These are phyloP conservation scores for Microstegium vimineum DNA, from an alignment of 176 grass and related monocot species.

Conservation along the genomic window DNA sequence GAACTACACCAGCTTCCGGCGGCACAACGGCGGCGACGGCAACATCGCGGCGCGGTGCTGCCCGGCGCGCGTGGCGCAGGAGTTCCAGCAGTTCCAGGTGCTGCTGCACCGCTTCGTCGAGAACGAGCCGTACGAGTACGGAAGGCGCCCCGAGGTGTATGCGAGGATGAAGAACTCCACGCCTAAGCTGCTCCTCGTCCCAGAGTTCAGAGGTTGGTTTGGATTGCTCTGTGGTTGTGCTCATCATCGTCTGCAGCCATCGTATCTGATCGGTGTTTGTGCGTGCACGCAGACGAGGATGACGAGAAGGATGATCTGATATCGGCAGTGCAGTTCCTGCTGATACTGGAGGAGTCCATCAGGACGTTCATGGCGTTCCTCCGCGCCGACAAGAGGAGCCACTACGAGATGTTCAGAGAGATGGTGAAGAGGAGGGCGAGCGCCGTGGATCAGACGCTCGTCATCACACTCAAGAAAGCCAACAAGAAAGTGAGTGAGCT, in stretches of 20 bases:
- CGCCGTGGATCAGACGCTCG: slow-evolving; percentile 28
- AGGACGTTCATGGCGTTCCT: slow-evolving; percentile 89
- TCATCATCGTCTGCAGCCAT: no score
- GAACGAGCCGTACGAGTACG: slow-evolving; percentile 79
- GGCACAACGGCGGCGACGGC: slow-evolving; percentile 27
- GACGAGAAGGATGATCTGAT: slow-evolving; percentile 78
- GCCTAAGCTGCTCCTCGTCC: slow-evolving; percentile 80
- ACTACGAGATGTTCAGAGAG: slow-evolving; percentile 62
- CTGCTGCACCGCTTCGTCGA: slow-evolving; percentile 85
- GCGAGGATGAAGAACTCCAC: slow-evolving; percentile 69
- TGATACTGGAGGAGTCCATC: slow-evolving; percentile 66
- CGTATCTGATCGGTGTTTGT: no score
- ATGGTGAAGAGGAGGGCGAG: slow-evolving; percentile 45
- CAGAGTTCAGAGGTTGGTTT: slow-evolving; percentile 65
- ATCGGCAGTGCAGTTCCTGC: slow-evolving; percentile 69
- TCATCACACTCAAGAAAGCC: slow-evolving; percentile 48
- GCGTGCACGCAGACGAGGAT: slow-evolving; percentile 27
- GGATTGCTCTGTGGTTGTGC: no score
- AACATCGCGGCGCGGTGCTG: slow-evolving; percentile 47
- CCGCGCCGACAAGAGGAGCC: slow-evolving; percentile 59
- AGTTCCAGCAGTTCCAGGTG: slow-evolving; percentile 97
- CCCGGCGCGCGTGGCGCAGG: slow-evolving; percentile 65
- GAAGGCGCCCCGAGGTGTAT: slow-evolving; percentile 66
- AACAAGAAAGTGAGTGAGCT: slow-evolving; percentile 60
- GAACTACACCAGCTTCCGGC: slow-evolving; percentile 70